Percentiles rank a stretch among this genome's conserved stretches.
Conservation (phyloP, 768 basidiomycete species). For the Podaxis pistillaris region DNA sequence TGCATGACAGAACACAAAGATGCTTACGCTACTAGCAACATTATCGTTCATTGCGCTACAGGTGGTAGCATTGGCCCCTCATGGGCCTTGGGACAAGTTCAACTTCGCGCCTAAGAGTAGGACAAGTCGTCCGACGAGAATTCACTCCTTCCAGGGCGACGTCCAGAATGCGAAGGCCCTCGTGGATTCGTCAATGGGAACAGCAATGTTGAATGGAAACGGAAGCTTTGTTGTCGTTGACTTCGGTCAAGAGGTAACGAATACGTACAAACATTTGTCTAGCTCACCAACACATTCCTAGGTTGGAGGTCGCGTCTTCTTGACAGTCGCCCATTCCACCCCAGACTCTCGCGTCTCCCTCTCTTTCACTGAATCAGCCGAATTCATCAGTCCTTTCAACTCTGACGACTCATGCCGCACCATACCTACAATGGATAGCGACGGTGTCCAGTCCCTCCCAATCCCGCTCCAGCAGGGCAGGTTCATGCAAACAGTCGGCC, state of each 20-base stretch:
- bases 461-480: slow-evolving; percentile 25
- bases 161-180: slow-evolving; percentile 28
- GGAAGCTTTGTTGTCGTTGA: slow-evolving; percentile 38
- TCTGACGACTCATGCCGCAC: slow-evolving; percentile 41
- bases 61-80: slow-evolving; percentile 26
- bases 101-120: slow-evolving; percentile 37
- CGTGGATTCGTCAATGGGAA: slow-evolving; percentile 19
- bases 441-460: slow-evolving; percentile 34
- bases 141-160: slow-evolving; percentile 25
- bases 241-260: slow-evolving; percentile 35
- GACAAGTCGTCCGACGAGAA: slow-evolving; percentile 28
- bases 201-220: slow-evolving; percentile 27
- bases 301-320: slow-evolving; percentile 26
- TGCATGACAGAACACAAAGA: neutral
- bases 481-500: slow-evolving; percentile 33
- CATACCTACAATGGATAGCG: slow-evolving; percentile 24
- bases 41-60: neutral
- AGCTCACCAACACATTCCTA: neutral
- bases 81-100: slow-evolving; percentile 43
- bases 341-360: slow-evolving; percentile 36
- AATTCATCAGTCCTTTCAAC: slow-evolving; percentile 41
- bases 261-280: neutral
- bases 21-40: neutral
- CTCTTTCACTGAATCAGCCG: slow-evolving; percentile 48
- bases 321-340: slow-evolving; percentile 26